Percentiles rank a stretch among this genome's conserved stretches.
phyloP scores from a whole-genome alignment of 2,329 filamentous ascomycete genomes.

The Biscogniauxia mediterranea region DNA sequence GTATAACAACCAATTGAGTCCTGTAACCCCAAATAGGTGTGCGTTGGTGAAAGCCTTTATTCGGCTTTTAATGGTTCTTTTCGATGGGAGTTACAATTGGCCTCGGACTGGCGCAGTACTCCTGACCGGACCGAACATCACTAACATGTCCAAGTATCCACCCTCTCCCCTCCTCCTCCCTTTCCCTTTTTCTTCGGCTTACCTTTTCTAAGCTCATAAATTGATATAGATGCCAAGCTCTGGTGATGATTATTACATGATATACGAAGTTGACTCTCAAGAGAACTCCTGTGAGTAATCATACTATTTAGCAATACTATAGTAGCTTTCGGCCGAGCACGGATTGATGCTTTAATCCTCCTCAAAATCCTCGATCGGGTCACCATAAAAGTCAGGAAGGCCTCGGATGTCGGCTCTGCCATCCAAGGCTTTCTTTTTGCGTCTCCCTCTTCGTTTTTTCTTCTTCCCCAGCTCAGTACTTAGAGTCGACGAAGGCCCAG shows the following conservation, averaged over 20 bases:
- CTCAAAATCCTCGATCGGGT: constrained; percentile 31
- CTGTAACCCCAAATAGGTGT: too few relatives aligned
- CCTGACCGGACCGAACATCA: background rate
- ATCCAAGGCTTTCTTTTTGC: constrained; percentile 18
- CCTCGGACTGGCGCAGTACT: background rate
- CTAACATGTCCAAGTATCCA: background rate
- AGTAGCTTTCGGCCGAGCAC: background rate
- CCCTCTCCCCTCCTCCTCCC: too few relatives aligned
- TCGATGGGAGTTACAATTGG: background rate
- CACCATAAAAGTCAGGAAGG: constrained; percentile 29
- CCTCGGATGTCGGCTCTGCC: constrained; percentile 30
- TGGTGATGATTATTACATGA: too few relatives aligned
- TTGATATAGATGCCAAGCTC: background rate
- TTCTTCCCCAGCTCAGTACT: background rate
- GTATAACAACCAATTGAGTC: too few relatives aligned
- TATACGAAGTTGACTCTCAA: background rate
- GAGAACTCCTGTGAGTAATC: background rate
- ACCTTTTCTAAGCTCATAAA: background rate
- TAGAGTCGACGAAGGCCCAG: background rate
- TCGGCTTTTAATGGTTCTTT: background rate
- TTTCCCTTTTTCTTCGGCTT: background rate
- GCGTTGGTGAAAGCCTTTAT: too few relatives aligned
- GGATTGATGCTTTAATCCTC: constrained; percentile 4
- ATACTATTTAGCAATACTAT: background rate
- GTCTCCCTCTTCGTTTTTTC: constrained; percentile 13